These are phyloP conservation scores for Mortierella antarctica DNA, from an alignment of 192 early-diverging fungal species.

Conservation along the genomic window DNA sequence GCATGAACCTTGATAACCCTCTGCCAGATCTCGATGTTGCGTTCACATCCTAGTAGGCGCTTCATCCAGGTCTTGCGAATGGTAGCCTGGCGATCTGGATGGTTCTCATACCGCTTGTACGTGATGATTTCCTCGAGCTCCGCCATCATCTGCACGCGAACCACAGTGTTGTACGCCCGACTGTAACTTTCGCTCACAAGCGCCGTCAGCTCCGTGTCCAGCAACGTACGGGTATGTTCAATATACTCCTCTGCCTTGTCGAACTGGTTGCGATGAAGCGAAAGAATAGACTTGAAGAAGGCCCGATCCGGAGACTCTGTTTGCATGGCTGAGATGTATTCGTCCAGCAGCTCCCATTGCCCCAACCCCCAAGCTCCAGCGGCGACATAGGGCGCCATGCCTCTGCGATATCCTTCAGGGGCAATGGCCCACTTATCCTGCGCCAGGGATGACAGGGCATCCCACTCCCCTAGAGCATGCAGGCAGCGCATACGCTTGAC, in stretches of 20 bases:
- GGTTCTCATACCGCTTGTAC: constrained; percentile 84
- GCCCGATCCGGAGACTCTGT: constrained; percentile 83
- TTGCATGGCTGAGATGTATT: constrained; percentile 82
- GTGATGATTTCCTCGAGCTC: constrained; percentile 96
- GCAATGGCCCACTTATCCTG: constrained; percentile 81
- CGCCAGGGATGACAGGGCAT: constrained; percentile 78
- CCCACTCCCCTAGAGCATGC: constrained; percentile 94
- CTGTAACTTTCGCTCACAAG: constrained; percentile 93
- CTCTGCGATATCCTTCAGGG: constrained; percentile 69
- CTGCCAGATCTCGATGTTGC: constrained; percentile 97
- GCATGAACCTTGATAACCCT: constrained; percentile 86
- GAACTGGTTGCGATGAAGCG: constrained; percentile 79
- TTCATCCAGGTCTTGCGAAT: constrained; percentile 92
- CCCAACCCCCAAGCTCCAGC: constrained; percentile 93
- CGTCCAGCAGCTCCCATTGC: constrained; percentile 87
- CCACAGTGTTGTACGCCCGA: constrained; percentile 87
- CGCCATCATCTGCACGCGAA: constrained; percentile 96
- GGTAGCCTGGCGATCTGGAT: constrained; percentile 73
- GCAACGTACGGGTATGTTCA: constrained; percentile 77
- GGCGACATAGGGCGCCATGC: constrained; percentile 88
- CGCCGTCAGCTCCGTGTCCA: constrained; percentile 88
- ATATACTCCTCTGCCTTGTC: constrained; percentile 78
- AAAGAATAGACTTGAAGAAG: constrained; percentile 88
- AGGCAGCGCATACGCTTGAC: constrained; percentile 91
- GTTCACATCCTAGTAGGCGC: constrained; percentile 86